These are phyloP conservation scores for Oryza longistaminata DNA, from an alignment of 176 grass and related monocot species.

Conservation along the genomic window DNA sequence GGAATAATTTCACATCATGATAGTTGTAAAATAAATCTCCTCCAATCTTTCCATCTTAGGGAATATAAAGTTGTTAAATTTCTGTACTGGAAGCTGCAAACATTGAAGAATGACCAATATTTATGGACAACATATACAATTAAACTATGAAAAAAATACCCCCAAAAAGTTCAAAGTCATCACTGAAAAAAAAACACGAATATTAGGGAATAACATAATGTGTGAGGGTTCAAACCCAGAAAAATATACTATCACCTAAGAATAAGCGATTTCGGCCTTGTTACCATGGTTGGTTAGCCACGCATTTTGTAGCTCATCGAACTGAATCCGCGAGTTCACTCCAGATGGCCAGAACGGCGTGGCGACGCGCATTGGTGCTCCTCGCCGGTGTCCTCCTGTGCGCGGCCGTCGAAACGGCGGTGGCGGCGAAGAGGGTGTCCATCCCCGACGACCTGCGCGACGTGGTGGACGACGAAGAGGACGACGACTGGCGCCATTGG, in stretches of 20 bases:
- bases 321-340: not conserved
- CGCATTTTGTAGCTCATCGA: not conserved
- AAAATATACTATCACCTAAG: too few species aligned
- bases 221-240: too few species aligned
- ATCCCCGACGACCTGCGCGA: constrained; percentile 84
- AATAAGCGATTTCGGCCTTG: too few species aligned
- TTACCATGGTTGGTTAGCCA: constrained; percentile 27
- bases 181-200: too few species aligned
- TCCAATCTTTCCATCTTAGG: too few species aligned
- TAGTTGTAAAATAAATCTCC: too few species aligned
- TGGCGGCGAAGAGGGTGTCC: constrained; percentile 48
- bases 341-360: constrained; percentile 19
- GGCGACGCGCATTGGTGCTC: not conserved
- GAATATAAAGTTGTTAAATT: too few species aligned
- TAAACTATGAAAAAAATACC: not conserved
- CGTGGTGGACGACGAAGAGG: constrained; percentile 86
- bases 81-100: not conserved
- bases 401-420: constrained; percentile 16
- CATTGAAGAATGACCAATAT: too few species aligned
- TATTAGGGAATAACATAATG: too few species aligned
- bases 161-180: too few species aligned
- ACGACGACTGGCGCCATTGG: constrained; percentile 77
- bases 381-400: constrained; percentile 29
- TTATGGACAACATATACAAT: not conserved
- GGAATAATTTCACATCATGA: too few species aligned